Evolutionary conservation across 2,329 filamentous ascomycete genomes (phyloP).

Genomic region (Eurotiales sp.): DNA sequence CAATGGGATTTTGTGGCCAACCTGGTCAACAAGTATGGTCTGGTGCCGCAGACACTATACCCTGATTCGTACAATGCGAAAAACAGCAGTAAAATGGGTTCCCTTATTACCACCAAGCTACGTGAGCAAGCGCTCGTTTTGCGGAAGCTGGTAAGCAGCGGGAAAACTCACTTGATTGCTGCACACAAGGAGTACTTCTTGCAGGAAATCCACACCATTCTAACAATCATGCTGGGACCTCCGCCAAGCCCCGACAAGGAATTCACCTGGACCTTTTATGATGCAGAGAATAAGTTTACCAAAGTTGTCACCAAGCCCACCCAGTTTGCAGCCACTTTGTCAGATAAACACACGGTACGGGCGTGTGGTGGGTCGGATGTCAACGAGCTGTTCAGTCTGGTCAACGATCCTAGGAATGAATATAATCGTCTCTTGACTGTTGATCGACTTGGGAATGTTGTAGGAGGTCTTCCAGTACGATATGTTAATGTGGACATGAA

Average conservation of each 20-base stretch:
- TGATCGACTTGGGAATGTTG: slow-evolving; percentile 73
- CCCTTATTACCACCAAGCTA: slow-evolving; percentile 75
- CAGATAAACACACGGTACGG: slow-evolving; percentile 54
- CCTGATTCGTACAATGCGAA: slow-evolving; percentile 77
- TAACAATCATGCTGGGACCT: slow-evolving; percentile 78
- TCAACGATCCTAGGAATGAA: slow-evolving; percentile 78
- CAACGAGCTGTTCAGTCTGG: slow-evolving; percentile 69
- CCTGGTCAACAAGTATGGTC: slow-evolving; percentile 78
- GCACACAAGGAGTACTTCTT: slow-evolving; percentile 69
- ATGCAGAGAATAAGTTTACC: slow-evolving; percentile 62
- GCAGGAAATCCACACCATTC: slow-evolving; percentile 71
- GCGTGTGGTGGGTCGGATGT: slow-evolving; percentile 59
- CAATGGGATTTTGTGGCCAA: slow-evolving; percentile 94
- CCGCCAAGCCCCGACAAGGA: slow-evolving; percentile 64
- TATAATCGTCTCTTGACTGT: slow-evolving; percentile 72
- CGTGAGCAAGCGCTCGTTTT: slow-evolving; percentile 78
- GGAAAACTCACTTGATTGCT: slow-evolving; percentile 40
- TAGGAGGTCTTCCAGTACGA: slow-evolving; percentile 69
- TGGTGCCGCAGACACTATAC: slow-evolving; percentile 78
- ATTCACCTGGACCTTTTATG: slow-evolving; percentile 79
- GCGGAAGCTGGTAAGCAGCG: slow-evolving; percentile 50
- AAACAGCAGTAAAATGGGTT: slow-evolving; percentile 67
- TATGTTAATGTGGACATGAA: slow-evolving; percentile 80
- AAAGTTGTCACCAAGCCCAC: slow-evolving; percentile 63
- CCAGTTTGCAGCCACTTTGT: slow-evolving; percentile 67